A percentile compares a stretch with the other conserved stretches of the same genome.
Conservation (phyloP, 2,329 filamentous ascomycete genomes). For the Penicillium sp. region DNA sequence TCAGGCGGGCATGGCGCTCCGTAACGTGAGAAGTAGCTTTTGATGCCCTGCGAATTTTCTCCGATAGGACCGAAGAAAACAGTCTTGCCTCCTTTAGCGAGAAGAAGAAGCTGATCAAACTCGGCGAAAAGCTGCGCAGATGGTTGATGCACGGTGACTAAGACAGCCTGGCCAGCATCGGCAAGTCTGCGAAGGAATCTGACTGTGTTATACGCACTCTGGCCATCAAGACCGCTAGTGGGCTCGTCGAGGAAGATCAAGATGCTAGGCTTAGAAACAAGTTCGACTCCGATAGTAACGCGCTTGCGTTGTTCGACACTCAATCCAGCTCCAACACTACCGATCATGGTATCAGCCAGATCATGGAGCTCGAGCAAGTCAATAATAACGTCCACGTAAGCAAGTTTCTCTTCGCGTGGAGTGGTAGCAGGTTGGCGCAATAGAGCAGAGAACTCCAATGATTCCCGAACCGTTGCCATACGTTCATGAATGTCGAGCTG, state of each 20-base stretch:
- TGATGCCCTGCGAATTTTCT: conserved; percentile 60
- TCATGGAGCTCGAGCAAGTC: conserved; percentile 61
- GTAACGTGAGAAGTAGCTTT: conserved; percentile 63
- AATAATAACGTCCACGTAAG: conserved; percentile 63
- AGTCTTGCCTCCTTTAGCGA: conserved; percentile 65
- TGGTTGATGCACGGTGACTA: conserved; percentile 70
- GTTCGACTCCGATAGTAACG: conserved; percentile 68
- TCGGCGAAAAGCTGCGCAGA: conserved; percentile 64
- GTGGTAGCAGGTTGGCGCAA: conserved; percentile 55
- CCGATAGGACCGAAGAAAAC: conserved; percentile 69
- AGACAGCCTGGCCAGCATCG: conserved; percentile 62
- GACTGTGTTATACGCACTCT: conserved; percentile 64
- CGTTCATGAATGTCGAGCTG: conserved; percentile 68
- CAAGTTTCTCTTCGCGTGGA: conserved; percentile 58
- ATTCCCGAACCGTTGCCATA: conserved; percentile 63
- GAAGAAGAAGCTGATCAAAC: conserved; percentile 66
- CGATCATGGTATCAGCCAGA: conserved; percentile 62
- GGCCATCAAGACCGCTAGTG: conserved; percentile 65
- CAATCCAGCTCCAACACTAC: conserved; percentile 40
- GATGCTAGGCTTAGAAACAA: conserved; percentile 65
- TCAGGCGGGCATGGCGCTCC: conserved; percentile 61
- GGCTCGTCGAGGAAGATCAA: conserved; percentile 70
- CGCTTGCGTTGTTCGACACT: conserved; percentile 67
- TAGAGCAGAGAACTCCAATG: conserved; percentile 63
- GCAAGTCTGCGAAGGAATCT: conserved; percentile 65